Conservation (phyloP, 2,329 filamentous ascomycete species). For the Phaeosphaeria sp. region DNA sequence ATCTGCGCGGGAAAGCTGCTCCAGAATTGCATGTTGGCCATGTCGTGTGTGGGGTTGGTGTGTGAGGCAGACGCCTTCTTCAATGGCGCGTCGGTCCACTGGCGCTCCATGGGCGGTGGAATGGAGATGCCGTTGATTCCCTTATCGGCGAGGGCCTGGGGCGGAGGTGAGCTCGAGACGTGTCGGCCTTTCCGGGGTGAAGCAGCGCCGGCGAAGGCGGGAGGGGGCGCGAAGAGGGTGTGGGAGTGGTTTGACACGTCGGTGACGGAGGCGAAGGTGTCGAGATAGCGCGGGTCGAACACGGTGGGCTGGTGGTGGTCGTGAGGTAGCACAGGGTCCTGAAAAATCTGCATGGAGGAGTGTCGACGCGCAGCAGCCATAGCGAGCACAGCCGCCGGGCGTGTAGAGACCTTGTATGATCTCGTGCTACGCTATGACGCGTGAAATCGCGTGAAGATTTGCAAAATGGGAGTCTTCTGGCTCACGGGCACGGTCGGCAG, state of each 20-base stretch:
- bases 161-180: constrained; percentile 65
- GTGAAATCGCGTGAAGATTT: constrained; percentile 48
- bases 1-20: constrained; percentile 52
- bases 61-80: constrained; percentile 66
- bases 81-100: constrained; percentile 69
- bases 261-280: constrained; percentile 50
- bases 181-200: constrained; percentile 73
- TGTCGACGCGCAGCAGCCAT: constrained; percentile 65
- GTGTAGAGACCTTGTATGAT: constrained; percentile 37
- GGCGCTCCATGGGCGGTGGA: constrained; percentile 65
- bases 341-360: constrained; percentile 63
- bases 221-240: constrained; percentile 69
- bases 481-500: constrained; percentile 33
- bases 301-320: constrained; percentile 53
- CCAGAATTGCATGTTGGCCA: constrained; percentile 61
- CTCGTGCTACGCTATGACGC: constrained; percentile 45
- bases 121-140: constrained; percentile 72
- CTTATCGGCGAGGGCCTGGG: constrained; percentile 63
- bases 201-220: constrained; percentile 58
- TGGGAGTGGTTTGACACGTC: constrained; percentile 64
- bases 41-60: constrained; percentile 38
- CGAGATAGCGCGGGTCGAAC: constrained; percentile 61
- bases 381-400: constrained; percentile 35
- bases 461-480: constrained; percentile 27
- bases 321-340: constrained; percentile 57